phyloP scores from a whole-genome alignment of 768 basidiomycete species.

The Termitomyces sp. region DNA sequence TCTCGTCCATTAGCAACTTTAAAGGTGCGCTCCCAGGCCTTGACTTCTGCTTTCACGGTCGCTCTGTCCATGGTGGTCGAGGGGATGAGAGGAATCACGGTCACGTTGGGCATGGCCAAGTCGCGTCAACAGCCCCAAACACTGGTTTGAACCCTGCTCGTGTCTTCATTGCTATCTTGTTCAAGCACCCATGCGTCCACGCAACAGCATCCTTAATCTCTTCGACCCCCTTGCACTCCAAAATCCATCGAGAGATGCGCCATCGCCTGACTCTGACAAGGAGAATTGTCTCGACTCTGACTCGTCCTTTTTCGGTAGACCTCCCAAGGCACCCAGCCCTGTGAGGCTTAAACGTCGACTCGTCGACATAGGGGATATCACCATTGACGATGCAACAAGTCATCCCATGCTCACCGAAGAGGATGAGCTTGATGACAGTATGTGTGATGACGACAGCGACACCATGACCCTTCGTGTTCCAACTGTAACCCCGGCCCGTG shows the following conservation, averaged over 20 bases:
- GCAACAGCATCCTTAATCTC: conserved; percentile 40
- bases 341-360: conserved; percentile 33
- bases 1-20: conserved; percentile 46
- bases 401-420: conserved; percentile 27
- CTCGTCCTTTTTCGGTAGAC: conserved; percentile 27
- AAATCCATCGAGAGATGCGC: conserved; percentile 13
- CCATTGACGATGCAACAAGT: conserved; percentile 30
- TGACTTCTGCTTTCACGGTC: conserved; percentile 61
- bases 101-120: conserved; percentile 10
- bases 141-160: conserved; percentile 13
- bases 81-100: conserved; percentile 2
- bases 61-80: conserved; percentile 35
- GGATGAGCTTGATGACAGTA: conserved; percentile 26
- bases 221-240: conserved; percentile 43
- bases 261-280: conserved; percentile 38
- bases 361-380: conserved; percentile 45
- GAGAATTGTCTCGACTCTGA: conserved; percentile 28
- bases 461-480: conserved; percentile 31
- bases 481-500: conserved; percentile 20
- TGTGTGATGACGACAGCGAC: conserved; percentile 29
- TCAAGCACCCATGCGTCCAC: conserved; percentile 32
- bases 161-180: conserved; percentile 4
- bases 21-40: conserved; percentile 73
- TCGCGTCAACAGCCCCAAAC: conserved; percentile 38
- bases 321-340: conserved; percentile 19